Conservation (phyloP, 2,329 filamentous ascomycete species). For the Cladosporium velox region DNA sequence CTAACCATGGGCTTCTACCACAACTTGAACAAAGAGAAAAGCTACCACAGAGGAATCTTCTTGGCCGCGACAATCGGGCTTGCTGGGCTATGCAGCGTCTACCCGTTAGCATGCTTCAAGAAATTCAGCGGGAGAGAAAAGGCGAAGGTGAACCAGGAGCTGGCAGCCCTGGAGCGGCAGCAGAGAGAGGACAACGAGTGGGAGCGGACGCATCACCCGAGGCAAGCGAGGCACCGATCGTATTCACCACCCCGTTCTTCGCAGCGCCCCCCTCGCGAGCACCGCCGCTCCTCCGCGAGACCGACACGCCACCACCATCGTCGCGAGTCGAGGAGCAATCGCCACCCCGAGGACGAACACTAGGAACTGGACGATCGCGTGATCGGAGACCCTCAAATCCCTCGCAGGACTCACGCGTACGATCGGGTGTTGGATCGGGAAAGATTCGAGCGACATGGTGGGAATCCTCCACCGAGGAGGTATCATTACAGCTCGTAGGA, state of each 20-base stretch:
- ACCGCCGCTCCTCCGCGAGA: constrained; percentile 27
- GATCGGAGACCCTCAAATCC: constrained; percentile 19
- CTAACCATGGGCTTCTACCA: constrained; percentile 31
- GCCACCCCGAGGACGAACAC: constrained; percentile 24
- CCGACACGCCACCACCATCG: constrained; percentile 27
- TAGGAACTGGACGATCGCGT: constrained; percentile 28
- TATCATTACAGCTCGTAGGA: constrained; percentile 40
- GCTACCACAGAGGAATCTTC: constrained; percentile 38
- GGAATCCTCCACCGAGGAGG: constrained; percentile 33
- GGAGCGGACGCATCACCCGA: constrained; percentile 27
- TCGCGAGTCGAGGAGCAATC: constrained; percentile 19
- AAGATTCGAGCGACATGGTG: constrained; percentile 34
- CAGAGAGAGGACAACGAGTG: constrained; percentile 31
- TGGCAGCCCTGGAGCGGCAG: constrained; percentile 30
- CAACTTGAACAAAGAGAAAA: constrained; percentile 35
- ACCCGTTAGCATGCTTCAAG: constrained; percentile 40
- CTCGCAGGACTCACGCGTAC: constrained; percentile 24
- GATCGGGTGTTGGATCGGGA: constrained; percentile 34
- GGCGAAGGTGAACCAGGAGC: constrained; percentile 29
- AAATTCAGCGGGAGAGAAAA: constrained; percentile 38
- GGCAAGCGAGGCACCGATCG: constrained; percentile 29
- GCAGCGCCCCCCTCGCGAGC: constrained; percentile 26
- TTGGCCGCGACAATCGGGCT: constrained; percentile 32
- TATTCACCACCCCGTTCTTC: constrained; percentile 32
- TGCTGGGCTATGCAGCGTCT: constrained; percentile 40